Evolutionary conservation across 257 asterid species (phyloP).

Genomic region (Nicotiana tomentosiformis): DNA sequence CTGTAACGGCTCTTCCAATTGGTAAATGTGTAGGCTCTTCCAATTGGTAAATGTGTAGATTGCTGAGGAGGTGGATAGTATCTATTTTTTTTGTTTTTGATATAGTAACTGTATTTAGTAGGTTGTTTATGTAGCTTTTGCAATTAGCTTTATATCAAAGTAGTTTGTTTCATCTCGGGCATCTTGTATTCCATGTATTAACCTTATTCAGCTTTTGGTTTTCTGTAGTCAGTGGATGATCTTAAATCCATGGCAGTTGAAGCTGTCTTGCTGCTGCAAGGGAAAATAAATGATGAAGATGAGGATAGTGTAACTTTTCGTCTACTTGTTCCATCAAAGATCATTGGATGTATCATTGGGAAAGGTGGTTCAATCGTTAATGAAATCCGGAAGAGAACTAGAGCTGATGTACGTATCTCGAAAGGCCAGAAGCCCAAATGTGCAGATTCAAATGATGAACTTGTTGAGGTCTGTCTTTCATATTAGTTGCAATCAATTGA

Average conservation of each 20-base stretch:
- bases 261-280: slow-evolving; percentile 84
- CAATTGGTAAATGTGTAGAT: neutral
- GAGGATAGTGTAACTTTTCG: slow-evolving; percentile 57
- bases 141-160: neutral
- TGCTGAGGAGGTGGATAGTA: neutral
- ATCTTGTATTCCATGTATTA: slow-evolving; percentile 2
- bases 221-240: slow-evolving; percentile 65
- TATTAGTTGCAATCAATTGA: neutral
- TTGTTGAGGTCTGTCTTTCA: slow-evolving; percentile 63
- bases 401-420: slow-evolving; percentile 78
- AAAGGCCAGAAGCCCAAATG: slow-evolving; percentile 75
- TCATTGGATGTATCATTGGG: slow-evolving; percentile 91
- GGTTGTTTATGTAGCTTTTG: neutral
- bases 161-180: neutral
- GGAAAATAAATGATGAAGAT: slow-evolving; percentile 80
- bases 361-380: slow-evolving; percentile 79
- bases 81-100: neutral
- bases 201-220: slow-evolving; percentile 14
- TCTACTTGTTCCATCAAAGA: slow-evolving; percentile 79
- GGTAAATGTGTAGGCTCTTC: neutral
- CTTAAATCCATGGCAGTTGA: slow-evolving; percentile 86
- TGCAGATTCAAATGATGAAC: slow-evolving; percentile 69
- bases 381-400: slow-evolving; percentile 86
- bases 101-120: neutral
- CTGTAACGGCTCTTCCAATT: neutral